phyloP scores from a whole-genome alignment of 2,329 filamentous ascomycete species.

The Epicoccum nigrum region DNA sequence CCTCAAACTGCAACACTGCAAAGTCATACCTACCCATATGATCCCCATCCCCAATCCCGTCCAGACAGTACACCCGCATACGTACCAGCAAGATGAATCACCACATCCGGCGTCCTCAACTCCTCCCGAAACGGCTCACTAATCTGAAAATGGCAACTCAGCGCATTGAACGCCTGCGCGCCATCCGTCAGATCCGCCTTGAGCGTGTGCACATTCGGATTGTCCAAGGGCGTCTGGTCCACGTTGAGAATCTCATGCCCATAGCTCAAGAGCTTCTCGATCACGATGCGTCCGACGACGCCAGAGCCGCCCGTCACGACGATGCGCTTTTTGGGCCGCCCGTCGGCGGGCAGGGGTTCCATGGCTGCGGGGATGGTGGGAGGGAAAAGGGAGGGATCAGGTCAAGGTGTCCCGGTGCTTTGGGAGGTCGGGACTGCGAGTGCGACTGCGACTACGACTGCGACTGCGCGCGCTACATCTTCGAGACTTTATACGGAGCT shows the following conservation, averaged over 20 bases:
- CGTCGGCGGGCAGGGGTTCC: conserved; percentile 9
- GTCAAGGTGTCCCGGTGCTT: background rate
- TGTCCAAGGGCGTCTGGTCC: conserved; percentile 55
- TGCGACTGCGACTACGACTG: no score
- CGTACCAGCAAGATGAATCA: conserved; percentile 64
- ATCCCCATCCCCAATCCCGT: background rate
- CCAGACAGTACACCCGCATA: background rate
- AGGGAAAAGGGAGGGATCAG: background rate
- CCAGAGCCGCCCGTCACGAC: conserved; percentile 63
- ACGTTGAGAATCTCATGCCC: conserved; percentile 62
- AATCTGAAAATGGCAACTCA: conserved; percentile 62
- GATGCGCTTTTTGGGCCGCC: conserved; percentile 45
- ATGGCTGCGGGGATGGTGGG: background rate
- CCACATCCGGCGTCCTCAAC: conserved; percentile 58
- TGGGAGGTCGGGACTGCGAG: background rate
- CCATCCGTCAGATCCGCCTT: conserved; percentile 61
- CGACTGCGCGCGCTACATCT: conserved; percentile 3
- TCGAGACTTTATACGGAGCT: conserved; percentile 11
- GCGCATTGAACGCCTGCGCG: conserved; percentile 62
- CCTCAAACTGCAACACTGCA: background rate
- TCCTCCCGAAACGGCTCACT: conserved; percentile 47
- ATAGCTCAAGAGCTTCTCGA: conserved; percentile 57
- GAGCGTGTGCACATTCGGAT: conserved; percentile 57
- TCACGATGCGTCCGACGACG: conserved; percentile 55
- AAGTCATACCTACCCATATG: background rate